phyloP scores from a whole-genome alignment of 148 eudicot genomes.

The Chenopodium berlandieri region DNA sequence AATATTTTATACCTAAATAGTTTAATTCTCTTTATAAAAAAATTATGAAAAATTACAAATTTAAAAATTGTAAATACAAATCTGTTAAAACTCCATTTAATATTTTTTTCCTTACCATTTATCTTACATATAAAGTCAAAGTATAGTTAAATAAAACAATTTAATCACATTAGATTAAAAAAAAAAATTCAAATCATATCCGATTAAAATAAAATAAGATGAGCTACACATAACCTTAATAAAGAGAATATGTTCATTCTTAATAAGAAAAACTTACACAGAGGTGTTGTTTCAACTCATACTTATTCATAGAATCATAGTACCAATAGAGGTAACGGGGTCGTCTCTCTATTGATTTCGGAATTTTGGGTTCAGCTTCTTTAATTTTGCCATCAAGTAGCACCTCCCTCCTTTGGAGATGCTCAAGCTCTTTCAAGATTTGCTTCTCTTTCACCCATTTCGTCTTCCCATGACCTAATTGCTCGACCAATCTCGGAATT shows the following conservation, averaged over 20 bases:
- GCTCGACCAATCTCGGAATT: neutral
- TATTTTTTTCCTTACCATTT: too few relatives aligned
- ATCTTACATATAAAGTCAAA: too few relatives aligned
- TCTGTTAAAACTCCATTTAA: too few relatives aligned
- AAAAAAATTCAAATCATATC: neutral
- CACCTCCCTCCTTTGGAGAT: neutral
- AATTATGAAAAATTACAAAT: too few relatives aligned
- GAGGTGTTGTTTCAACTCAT: neutral
- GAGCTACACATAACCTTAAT: too few relatives aligned
- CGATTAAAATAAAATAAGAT: too few relatives aligned
- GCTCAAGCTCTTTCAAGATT: neutral
- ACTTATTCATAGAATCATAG: neutral
- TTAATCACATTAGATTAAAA: too few relatives aligned
- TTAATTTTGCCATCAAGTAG: neutral
- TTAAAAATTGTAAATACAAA: too few relatives aligned
- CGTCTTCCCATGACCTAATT: constrained; percentile 7
- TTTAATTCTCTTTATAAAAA: too few relatives aligned
- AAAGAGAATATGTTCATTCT: too few relatives aligned
- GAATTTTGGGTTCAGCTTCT: constrained; percentile 5
- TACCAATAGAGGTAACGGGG: neutral
- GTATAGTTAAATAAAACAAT: too few relatives aligned
- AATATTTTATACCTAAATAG: too few relatives aligned
- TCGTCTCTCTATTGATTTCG: neutral
- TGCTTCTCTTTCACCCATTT: neutral
- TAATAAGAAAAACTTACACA: neutral